phyloP scores from a whole-genome alignment of 2,329 filamentous ascomycete genomes.

The Fusarium gaditjirri region DNA sequence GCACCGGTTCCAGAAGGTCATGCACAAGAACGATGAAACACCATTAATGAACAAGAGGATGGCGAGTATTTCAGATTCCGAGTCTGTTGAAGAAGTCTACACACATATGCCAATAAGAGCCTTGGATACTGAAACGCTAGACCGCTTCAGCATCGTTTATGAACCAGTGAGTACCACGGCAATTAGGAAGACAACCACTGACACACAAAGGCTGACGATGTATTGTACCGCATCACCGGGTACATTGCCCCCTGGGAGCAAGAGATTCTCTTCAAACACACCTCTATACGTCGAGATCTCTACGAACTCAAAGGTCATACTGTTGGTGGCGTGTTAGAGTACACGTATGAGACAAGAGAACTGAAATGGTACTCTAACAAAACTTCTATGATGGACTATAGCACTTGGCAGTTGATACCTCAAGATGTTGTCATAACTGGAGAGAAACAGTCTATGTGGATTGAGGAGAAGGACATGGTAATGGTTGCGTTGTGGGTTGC shows the following conservation, averaged over 20 bases:
- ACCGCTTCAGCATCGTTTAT: background rate
- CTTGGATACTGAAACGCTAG: fast-evolving
- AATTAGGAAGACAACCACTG: fast-evolving
- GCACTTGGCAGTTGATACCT: fast-evolving
- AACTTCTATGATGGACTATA: background rate
- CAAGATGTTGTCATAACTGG: fast-evolving
- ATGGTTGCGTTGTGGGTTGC: background rate
- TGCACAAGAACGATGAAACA: background rate
- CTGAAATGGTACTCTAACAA: background rate
- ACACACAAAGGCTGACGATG: fast-evolving
- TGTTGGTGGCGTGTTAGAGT: background rate
- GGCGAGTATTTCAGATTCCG: fast-evolving
- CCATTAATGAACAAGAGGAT: fast-evolving
- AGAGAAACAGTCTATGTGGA: background rate
- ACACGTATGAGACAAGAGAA: background rate
- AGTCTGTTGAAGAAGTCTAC: background rate
- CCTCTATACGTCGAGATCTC: background rate
- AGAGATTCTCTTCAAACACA: background rate
- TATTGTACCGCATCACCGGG: background rate
- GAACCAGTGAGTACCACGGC: fast-evolving
- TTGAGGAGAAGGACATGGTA: background rate
- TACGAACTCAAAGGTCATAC: fast-evolving
- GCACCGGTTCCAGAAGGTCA: background rate
- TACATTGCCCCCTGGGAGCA: background rate
- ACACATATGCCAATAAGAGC: background rate